Conservation (phyloP, 495 filamentous ascomycete species). For the Cercophora samala region DNA sequence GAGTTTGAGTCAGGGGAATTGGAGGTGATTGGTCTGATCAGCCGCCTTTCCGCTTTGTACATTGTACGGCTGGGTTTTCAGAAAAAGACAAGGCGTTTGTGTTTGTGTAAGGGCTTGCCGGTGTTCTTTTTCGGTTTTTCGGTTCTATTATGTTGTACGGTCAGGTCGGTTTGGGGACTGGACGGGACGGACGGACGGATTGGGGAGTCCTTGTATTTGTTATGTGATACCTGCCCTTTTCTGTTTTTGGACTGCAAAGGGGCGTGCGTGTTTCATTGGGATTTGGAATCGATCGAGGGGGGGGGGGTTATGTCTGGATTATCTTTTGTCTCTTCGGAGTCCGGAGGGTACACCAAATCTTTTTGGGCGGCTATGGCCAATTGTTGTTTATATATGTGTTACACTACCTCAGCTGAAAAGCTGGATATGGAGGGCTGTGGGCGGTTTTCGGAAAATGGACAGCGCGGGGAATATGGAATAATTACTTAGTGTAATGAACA, state of each 20-base stretch:
- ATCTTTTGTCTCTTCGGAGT: not conserved
- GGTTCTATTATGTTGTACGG: no score
- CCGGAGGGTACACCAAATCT: not conserved
- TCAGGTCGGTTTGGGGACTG: not conserved
- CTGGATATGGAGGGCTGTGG: not conserved
- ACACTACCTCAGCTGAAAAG: not conserved
- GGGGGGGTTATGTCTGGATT: not conserved
- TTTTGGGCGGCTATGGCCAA: not conserved
- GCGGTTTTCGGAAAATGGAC: not conserved
- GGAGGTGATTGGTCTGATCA: conserved; percentile 36
- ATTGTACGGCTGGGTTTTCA: not conserved
- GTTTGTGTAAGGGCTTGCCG: not conserved
- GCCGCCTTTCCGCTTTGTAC: not conserved
- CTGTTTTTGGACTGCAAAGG: not conserved
- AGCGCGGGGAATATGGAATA: not conserved
- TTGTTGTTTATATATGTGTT: not conserved
- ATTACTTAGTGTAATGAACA: not conserved
- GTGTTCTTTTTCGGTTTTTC: not conserved
- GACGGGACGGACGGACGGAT: not conserved
- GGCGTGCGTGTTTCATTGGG: not conserved
- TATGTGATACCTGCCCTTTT: not conserved
- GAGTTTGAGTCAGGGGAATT: conserved; percentile 61
- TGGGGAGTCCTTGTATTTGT: not conserved
- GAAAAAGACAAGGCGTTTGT: not conserved
- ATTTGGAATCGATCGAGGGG: not conserved